Evolutionary conservation across 1,284 basidiomycete genomes (phyloP).

Genomic region (Mrakiaceae sp.): DNA sequence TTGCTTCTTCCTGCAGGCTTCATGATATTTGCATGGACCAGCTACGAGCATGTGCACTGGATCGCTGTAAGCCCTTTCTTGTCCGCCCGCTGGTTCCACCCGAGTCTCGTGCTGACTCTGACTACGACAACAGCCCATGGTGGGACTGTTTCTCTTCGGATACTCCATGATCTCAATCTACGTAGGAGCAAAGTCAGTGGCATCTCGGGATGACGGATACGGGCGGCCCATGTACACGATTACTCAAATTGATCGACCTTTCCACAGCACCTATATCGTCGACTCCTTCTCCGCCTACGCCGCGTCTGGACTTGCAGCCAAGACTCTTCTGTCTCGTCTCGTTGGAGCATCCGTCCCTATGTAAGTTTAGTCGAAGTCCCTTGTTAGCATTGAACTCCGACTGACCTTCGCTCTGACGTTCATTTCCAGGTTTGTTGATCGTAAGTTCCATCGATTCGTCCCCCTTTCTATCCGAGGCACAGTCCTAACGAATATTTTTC

Average conservation of each 20-base stretch:
- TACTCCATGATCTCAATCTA: constrained; percentile 3
- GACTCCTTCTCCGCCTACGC: constrained; percentile 24
- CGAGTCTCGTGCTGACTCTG: too few species aligned
- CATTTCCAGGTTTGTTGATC: constrained; percentile 21
- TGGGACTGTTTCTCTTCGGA: constrained; percentile 8
- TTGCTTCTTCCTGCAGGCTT: constrained; percentile 24
- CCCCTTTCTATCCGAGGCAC: not conserved
- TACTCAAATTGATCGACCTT: constrained; percentile 16
- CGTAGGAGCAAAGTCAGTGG: not conserved
- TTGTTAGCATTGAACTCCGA: not conserved
- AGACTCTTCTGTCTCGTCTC: constrained; percentile 39
- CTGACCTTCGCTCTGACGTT: not conserved
- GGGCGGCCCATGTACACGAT: not conserved
- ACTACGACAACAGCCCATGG: not conserved
- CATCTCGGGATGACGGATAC: not conserved
- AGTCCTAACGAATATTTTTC: too few species aligned
- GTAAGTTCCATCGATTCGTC: not conserved
- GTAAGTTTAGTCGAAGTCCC: not conserved
- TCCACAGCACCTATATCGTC: constrained; percentile 21
- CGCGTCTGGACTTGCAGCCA: constrained; percentile 39
- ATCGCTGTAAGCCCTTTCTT: not conserved
- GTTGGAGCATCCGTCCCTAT: constrained; percentile 33
- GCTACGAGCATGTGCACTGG: constrained; percentile 13
- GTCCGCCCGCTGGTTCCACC: too few species aligned
- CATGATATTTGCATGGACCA: constrained; percentile 24